Evolutionary conservation across 2,329 filamentous ascomycete genomes (phyloP).

Genomic region (Diplocarpon mali): DNA sequence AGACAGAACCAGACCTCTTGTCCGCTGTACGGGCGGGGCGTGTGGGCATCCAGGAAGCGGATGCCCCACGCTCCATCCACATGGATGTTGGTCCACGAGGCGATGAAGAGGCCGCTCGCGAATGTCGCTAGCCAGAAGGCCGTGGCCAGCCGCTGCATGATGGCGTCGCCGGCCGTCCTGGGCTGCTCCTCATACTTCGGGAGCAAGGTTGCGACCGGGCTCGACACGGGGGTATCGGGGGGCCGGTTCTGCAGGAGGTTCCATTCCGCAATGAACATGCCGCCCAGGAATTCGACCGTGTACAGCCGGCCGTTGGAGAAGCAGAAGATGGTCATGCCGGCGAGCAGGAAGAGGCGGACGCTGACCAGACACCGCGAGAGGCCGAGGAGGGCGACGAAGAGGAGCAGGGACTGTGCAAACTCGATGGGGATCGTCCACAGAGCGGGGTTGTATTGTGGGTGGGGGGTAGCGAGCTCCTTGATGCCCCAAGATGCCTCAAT

Average conservation of each 20-base stretch:
- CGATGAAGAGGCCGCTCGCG: slow-evolving; percentile 21
- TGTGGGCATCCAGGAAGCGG: slow-evolving; percentile 17
- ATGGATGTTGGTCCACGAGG: slow-evolving; percentile 24
- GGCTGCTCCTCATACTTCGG: slow-evolving; percentile 14
- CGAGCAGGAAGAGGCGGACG: slow-evolving; percentile 19
- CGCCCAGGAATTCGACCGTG: slow-evolving; percentile 34
- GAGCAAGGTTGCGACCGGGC: slow-evolving; percentile 9
- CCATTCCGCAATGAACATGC: slow-evolving; percentile 35
- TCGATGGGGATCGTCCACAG: slow-evolving; percentile 27
- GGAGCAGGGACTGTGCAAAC: slow-evolving; percentile 24
- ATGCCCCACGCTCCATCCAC: slow-evolving; percentile 18
- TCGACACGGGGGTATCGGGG: slow-evolving; percentile 13
- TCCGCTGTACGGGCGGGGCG: slow-evolving; percentile 20
- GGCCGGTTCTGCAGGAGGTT: slow-evolving; percentile 28
- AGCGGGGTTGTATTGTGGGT: slow-evolving; percentile 22
- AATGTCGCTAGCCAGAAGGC: slow-evolving; percentile 22
- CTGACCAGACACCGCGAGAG: slow-evolving; percentile 19
- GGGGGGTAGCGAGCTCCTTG: slow-evolving; percentile 10
- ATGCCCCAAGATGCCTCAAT: slow-evolving; percentile 19
- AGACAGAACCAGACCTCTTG: slow-evolving; percentile 24
- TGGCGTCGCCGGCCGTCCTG: not conserved
- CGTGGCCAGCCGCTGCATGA: slow-evolving; percentile 10
- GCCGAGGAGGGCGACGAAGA: slow-evolving; percentile 22
- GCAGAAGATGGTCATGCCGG: slow-evolving; percentile 19
- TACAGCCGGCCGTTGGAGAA: slow-evolving; percentile 21